Conservation (phyloP, 2,329 filamentous ascomycete genomes). For the Fusarium sublunatum region DNA sequence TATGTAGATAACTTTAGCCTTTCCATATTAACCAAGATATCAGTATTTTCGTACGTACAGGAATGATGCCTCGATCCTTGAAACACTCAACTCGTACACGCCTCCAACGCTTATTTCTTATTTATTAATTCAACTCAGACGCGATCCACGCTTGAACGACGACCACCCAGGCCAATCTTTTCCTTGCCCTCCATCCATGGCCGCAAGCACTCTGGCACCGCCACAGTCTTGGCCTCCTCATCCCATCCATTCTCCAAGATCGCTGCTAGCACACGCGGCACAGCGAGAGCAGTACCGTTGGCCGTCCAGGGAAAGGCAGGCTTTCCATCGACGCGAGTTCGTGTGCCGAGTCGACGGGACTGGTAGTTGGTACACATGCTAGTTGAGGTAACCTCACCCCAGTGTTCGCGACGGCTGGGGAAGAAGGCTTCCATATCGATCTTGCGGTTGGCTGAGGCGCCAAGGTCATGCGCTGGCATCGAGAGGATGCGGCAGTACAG, state of each 20-base stretch:
- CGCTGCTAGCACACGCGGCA: conserved; percentile 89
- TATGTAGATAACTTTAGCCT: conserved; percentile 17
- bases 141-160: conserved; percentile 46
- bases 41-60: conserved; percentile 14
- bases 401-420: conserved; percentile 77
- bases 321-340: conserved; percentile 68
- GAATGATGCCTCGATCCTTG: conserved; percentile 14
- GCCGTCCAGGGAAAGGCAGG: conserved; percentile 86
- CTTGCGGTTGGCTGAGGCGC: conserved; percentile 87
- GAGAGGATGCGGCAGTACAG: conserved; percentile 90
- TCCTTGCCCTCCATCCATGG: conserved; percentile 85
- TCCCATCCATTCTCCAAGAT: conserved; percentile 93
- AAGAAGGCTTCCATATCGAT: conserved; percentile 95
- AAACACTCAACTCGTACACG: conserved; percentile 26
- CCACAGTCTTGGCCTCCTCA: conserved; percentile 72
- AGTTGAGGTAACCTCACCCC: conserved; percentile 92
- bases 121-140: conserved; percentile 35
- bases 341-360: conserved; percentile 81
- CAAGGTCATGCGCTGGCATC: conserved; percentile 90
- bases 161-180: conserved; percentile 63
- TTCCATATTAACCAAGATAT: conserved; percentile 33
- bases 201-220: conserved; percentile 81
- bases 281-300: conserved; percentile 93
- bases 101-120: conserved; percentile 8
- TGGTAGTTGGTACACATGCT: conserved; percentile 97